phyloP scores from a whole-genome alignment of 1,284 basidiomycete genomes.

The Heterobasidion irregulare region DNA sequence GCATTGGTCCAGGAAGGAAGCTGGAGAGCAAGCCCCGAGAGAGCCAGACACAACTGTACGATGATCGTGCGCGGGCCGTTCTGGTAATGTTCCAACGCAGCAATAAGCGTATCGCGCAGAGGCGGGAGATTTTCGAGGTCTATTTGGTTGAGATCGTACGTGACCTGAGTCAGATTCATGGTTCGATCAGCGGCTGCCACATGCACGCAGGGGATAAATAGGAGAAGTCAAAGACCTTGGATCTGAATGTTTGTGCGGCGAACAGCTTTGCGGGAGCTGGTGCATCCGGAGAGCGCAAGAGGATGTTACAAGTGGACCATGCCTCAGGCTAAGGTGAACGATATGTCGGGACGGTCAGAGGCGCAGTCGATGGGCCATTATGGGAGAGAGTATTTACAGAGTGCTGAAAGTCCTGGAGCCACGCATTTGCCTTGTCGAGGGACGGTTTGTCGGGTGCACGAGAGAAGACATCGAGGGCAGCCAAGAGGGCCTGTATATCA shows the following conservation, averaged over 20 bases:
- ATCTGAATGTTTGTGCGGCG: conserved; percentile 93
- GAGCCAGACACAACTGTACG: conserved; percentile 83
- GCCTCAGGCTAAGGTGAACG: conserved; percentile 71
- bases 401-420: conserved; percentile 95
- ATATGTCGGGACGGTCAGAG: conserved; percentile 49
- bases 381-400: conserved; percentile 80
- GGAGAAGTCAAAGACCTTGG: conserved; percentile 61
- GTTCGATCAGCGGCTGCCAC: conserved; percentile 3
- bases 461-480: conserved; percentile 69
- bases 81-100: conserved; percentile 65
- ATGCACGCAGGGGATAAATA: background rate
- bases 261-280: conserved; percentile 85
- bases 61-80: conserved; percentile 80
- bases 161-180: conserved; percentile 55
- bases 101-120: conserved; percentile 82
- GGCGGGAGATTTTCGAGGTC: conserved; percentile 63
- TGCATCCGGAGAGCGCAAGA: conserved; percentile 77
- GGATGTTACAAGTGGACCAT: conserved; percentile 90
- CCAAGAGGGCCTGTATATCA: conserved; percentile 60
- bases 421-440: conserved; percentile 81
- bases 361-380: conserved; percentile 49
- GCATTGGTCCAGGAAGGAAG: conserved; percentile 84
- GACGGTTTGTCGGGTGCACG: conserved; percentile 76
- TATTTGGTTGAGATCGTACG: conserved; percentile 92
- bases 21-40: conserved; percentile 90